These are phyloP conservation scores for Metarhizium sp. DNA, from an alignment of 2,329 filamentous ascomycete genomes.

Conservation along the genomic window DNA sequence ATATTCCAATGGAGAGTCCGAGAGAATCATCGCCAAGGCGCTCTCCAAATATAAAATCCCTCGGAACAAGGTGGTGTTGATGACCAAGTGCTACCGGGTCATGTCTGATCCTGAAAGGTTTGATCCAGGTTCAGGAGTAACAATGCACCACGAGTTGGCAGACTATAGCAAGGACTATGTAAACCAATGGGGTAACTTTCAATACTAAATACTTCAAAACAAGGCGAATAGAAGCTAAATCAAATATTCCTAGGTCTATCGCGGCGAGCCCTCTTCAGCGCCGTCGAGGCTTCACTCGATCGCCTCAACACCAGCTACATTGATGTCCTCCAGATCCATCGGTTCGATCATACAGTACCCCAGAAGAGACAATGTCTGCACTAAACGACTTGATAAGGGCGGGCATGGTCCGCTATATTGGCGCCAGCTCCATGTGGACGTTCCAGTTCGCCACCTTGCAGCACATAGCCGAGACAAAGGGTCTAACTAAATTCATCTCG, in stretches of 20 bases:
- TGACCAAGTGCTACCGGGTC: conserved; percentile 45
- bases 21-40: conserved; percentile 45
- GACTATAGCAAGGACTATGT: too few relatives aligned
- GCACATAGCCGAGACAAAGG: conserved; percentile 38
- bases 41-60: conserved; percentile 48
- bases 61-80: conserved; percentile 44
- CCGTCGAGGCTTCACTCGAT: conserved; percentile 48
- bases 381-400: conserved; percentile 43
- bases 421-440: conserved; percentile 27
- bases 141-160: not conserved
- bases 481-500: conserved; percentile 44
- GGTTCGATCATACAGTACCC: conserved; percentile 38
- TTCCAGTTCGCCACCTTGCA: conserved; percentile 37
- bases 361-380: conserved; percentile 49
- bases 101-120: conserved; percentile 18
- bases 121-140: conserved; percentile 6
- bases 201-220: too few relatives aligned
- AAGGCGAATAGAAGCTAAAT: too few relatives aligned
- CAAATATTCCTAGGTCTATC: conserved; percentile 28
- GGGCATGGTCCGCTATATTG: conserved; percentile 41
- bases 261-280: conserved; percentile 54
- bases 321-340: conserved; percentile 46
- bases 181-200: too few relatives aligned
- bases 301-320: conserved; percentile 45
- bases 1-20: conserved; percentile 46